phyloP scores from a whole-genome alignment of 78 protist genomes.

The Dictyostelium discoideum region DNA sequence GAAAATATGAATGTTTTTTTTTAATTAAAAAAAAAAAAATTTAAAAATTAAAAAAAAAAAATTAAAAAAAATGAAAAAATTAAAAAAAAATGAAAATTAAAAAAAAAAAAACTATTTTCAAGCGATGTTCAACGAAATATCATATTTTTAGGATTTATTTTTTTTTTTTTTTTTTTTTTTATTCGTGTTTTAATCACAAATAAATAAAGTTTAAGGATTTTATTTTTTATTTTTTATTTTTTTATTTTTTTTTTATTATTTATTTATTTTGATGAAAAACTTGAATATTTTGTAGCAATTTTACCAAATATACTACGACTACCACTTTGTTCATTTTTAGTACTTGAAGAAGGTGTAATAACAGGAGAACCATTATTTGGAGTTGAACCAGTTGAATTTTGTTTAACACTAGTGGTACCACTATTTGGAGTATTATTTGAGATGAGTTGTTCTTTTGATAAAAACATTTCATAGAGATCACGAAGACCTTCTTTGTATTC shows the following conservation, averaged over 20 bases:
- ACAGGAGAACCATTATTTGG: neutral
- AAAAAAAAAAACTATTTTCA: too few species aligned
- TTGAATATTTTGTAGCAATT: neutral
- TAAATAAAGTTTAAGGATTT: too few species aligned
- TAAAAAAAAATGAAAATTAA: neutral
- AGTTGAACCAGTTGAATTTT: neutral
- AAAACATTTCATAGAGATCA: slow-evolving; percentile 21
- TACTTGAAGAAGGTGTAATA: neutral
- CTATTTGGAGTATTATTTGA: neutral
- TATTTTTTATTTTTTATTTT: neutral
- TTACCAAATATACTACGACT: neutral
- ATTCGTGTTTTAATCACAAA: too few species aligned
- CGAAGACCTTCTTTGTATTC: slow-evolving; percentile 64
- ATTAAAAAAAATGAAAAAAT: neutral
- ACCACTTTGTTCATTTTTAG: neutral
- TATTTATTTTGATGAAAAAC: neutral
- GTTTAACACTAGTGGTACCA: neutral
- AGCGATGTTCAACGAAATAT: too few species aligned
- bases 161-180: too few species aligned
- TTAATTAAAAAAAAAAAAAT: neutral
- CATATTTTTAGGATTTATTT: too few species aligned
- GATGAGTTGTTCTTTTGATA: neutral
- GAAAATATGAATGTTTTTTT: neutral
- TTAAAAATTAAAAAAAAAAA: neutral
- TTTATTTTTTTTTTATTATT: neutral